These are phyloP conservation scores for Tilletia indica DNA, from an alignment of 1,284 basidiomycete species.

Conservation along the genomic window DNA sequence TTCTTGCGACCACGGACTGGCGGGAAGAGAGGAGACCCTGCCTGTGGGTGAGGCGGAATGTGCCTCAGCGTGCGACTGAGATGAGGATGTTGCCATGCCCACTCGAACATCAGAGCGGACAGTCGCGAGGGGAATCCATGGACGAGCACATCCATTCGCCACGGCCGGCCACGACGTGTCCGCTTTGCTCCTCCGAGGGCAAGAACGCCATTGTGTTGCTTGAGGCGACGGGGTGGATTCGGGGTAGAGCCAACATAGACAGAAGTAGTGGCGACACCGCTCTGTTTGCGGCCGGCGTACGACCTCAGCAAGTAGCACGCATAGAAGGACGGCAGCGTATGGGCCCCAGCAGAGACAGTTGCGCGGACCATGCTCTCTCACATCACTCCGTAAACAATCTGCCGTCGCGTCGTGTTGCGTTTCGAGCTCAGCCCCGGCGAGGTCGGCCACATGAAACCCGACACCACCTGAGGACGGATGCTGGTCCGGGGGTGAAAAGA, in stretches of 20 bases:
- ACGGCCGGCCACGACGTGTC: conserved; percentile 71
- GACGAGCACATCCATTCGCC: conserved; percentile 86
- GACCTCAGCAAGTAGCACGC: conserved; percentile 79
- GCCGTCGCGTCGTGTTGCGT: neutral
- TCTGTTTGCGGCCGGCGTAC: conserved; percentile 26
- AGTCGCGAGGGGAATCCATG: conserved; percentile 82
- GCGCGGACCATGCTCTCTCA: conserved; percentile 45
- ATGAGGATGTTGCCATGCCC: conserved; percentile 81
- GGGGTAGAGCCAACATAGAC: conserved; percentile 81
- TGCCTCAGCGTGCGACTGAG: conserved; percentile 58
- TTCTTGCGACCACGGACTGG: conserved; percentile 20
- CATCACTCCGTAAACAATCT: too few relatives aligned
- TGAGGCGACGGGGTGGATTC: conserved; percentile 71
- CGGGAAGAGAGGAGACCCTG: conserved; percentile 24
- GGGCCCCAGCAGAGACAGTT: conserved; percentile 58
- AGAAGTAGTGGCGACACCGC: conserved; percentile 58
- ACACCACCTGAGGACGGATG: too few relatives aligned
- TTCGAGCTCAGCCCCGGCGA: neutral
- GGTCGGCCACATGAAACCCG: neutral
- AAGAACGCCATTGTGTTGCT: conserved; percentile 83
- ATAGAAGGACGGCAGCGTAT: conserved; percentile 75
- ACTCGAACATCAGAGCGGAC: conserved; percentile 80
- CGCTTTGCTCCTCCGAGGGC: conserved; percentile 69
- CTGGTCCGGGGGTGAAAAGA: too few relatives aligned
- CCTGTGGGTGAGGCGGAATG: conserved; percentile 24